Evolutionary conservation across 306 rosid species (phyloP).

Genomic region (Erythrophleum fordii): DNA sequence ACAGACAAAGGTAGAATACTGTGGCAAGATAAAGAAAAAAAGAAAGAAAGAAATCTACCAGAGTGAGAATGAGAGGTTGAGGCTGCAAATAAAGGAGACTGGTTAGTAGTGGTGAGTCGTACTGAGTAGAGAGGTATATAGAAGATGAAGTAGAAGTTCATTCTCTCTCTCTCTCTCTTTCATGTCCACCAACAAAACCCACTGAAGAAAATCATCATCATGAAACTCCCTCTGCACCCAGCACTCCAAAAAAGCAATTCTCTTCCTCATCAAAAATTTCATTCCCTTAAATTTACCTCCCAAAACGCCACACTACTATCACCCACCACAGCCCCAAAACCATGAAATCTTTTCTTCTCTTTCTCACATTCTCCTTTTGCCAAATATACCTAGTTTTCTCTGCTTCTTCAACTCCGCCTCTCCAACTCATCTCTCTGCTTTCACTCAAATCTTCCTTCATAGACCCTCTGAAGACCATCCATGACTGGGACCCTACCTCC

Average conservation of each 20-base stretch:
- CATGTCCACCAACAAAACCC: conserved; percentile 83
- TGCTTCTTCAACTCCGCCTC: conserved; percentile 47
- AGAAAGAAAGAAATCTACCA: conserved; percentile 20
- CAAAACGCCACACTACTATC: conserved; percentile 49
- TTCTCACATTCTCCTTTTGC: conserved; percentile 51
- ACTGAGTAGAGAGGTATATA: conserved; percentile 34
- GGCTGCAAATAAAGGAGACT: conserved; percentile 43
- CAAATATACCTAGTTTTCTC: conserved; percentile 47
- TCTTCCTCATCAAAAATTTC: conserved; percentile 68
- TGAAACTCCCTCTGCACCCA: conserved; percentile 85
- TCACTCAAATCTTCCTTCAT: conserved; percentile 68
- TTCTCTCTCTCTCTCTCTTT: conserved; percentile 35
- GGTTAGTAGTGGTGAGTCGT: neutral
- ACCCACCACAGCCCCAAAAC: conserved; percentile 54
- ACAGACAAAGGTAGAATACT: conserved; percentile 82
- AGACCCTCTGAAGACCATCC: conserved; percentile 70
- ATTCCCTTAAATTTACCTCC: conserved; percentile 77
- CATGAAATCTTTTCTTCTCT: conserved; percentile 68
- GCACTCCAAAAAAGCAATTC: conserved; percentile 88
- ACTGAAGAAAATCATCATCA: conserved; percentile 75
- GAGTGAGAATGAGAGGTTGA: conserved; percentile 9
- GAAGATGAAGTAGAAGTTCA: conserved; percentile 35
- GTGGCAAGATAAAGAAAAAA: conserved; percentile 35
- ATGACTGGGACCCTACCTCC: conserved; percentile 73
- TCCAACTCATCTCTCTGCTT: conserved; percentile 67